A percentile compares a stretch with the other conserved stretches of the same genome.
Evolutionary conservation across 192 early-diverging fungal genomes (phyloP).

Genomic region (Coemansia sp.): DNA sequence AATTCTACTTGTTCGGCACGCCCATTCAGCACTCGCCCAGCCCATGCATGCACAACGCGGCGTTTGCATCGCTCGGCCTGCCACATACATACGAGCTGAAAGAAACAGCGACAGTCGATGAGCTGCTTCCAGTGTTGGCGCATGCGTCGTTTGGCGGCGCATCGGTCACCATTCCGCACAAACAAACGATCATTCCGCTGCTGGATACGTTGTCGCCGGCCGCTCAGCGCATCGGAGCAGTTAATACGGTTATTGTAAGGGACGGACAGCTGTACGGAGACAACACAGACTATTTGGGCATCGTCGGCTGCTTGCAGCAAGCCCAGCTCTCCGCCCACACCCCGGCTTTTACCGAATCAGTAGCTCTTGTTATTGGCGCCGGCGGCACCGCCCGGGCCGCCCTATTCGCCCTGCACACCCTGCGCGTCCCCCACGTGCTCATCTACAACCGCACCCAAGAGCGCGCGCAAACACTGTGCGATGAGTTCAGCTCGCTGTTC

Average conservation of each 20-base stretch:
- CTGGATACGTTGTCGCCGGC: slow-evolving; percentile 71
- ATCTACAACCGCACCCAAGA: slow-evolving; percentile 85
- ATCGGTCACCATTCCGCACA: slow-evolving; percentile 94
- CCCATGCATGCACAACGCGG: slow-evolving; percentile 91
- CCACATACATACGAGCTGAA: slow-evolving; percentile 77
- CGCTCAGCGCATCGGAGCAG: slow-evolving; percentile 87
- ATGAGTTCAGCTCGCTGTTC: slow-evolving; percentile 61
- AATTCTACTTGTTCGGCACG: slow-evolving; percentile 85
- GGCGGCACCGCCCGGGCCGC: slow-evolving; percentile 95
- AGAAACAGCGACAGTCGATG: slow-evolving; percentile 68
- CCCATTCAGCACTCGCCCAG: slow-evolving; percentile 91
- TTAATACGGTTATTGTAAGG: slow-evolving; percentile 78
- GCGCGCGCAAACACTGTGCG: slow-evolving; percentile 69
- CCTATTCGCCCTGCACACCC: slow-evolving; percentile 74
- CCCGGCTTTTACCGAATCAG: slow-evolving; percentile 9
- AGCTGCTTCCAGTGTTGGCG: slow-evolving; percentile 55
- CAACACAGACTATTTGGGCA: slow-evolving; percentile 97
- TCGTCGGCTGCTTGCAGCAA: slow-evolving; percentile 63
- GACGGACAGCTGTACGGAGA: slow-evolving; percentile 67
- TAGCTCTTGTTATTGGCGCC: slow-evolving; percentile 89
- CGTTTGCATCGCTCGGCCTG: slow-evolving; percentile 80
- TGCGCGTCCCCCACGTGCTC: slow-evolving; percentile 65
- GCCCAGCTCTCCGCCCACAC: slow-evolving; percentile 19
- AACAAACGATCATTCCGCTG: slow-evolving; percentile 80
- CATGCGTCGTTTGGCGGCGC: slow-evolving; percentile 82